phyloP scores from a whole-genome alignment of 306 rosid genomes.

The Prunus mira region DNA sequence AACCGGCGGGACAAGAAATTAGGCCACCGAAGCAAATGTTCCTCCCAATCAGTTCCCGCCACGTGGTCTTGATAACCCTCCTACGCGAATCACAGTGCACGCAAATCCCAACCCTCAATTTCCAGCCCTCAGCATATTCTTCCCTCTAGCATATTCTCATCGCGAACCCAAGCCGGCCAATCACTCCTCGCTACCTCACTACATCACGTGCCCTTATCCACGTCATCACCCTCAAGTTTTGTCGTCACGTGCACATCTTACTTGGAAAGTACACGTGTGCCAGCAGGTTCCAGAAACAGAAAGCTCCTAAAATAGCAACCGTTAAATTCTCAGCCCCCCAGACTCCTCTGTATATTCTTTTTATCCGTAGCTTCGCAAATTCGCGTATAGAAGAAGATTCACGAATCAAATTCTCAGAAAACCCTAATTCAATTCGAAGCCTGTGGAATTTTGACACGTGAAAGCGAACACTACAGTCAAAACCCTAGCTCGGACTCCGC shows the following conservation, averaged over 20 bases:
- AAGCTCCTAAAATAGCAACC: slow-evolving; percentile 19
- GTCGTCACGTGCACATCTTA: slow-evolving; percentile 15
- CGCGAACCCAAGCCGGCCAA: slow-evolving; percentile 18
- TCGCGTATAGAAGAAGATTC: slow-evolving; percentile 8
- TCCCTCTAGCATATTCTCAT: slow-evolving; percentile 26
- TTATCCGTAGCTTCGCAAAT: neutral
- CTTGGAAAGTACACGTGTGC: slow-evolving; percentile 38
- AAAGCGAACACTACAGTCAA: neutral
- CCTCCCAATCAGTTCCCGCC: neutral
- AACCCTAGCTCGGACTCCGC: slow-evolving; percentile 15
- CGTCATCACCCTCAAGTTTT: slow-evolving; percentile 11
- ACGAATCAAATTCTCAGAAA: neutral
- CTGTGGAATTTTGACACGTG: too few relatives aligned
- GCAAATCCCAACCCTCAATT: neutral
- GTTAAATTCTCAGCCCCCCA: slow-evolving; percentile 14
- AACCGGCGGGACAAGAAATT: neutral
- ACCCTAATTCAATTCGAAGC: neutral
- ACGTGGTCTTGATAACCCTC: neutral
- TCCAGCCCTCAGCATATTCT: slow-evolving; percentile 34
- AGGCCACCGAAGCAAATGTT: neutral
- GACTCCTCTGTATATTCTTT: too few relatives aligned
- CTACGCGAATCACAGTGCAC: neutral
- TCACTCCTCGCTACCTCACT: slow-evolving; percentile 6
- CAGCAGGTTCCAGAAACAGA: slow-evolving; percentile 20
- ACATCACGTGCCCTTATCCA: neutral